phyloP scores from a whole-genome alignment of 164 flowering plant species.

The Amborella trichopoda region DNA sequence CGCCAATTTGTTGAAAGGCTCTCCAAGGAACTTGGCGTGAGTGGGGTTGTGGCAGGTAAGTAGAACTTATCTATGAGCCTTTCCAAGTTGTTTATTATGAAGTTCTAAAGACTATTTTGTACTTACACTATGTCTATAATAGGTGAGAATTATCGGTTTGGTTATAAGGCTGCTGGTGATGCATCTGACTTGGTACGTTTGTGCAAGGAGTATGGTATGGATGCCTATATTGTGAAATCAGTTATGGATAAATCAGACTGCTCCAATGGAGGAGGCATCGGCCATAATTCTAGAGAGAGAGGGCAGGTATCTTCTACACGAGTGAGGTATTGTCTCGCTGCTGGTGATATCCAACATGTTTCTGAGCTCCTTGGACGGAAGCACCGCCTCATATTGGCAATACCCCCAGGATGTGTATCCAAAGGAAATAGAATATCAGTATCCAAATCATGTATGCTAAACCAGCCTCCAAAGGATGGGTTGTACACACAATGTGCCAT shows the following conservation, averaged over 20 bases:
- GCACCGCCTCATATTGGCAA: conserved; percentile 55
- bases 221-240: conserved; percentile 59
- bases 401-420: conserved; percentile 11
- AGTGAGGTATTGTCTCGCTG: conserved; percentile 72
- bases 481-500: conserved; percentile 43
- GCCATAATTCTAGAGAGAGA: conserved; percentile 35
- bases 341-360: conserved; percentile 74
- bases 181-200: conserved; percentile 58
- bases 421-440: conserved; percentile 25
- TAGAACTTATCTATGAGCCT: neutral
- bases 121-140: no score
- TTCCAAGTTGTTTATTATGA: no score
- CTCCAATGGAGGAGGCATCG: conserved; percentile 3
- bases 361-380: conserved; percentile 75
- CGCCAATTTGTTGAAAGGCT: conserved; percentile 82
- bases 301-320: conserved; percentile 97
- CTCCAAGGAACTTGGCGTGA: conserved; percentile 58
- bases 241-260: conserved; percentile 76
- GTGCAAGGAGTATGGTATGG: conserved; percentile 61
- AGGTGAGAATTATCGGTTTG: conserved; percentile 95
- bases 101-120: no score
- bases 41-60: conserved; percentile 96
- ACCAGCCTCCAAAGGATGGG: conserved; percentile 81
- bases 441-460: conserved; percentile 48
- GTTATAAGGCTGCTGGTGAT: conserved; percentile 90